Evolutionary conservation across 1,284 basidiomycete genomes (phyloP), one percentile per base, ranked within the genome.

Genomic region (Ustilago sp.): DNA sequence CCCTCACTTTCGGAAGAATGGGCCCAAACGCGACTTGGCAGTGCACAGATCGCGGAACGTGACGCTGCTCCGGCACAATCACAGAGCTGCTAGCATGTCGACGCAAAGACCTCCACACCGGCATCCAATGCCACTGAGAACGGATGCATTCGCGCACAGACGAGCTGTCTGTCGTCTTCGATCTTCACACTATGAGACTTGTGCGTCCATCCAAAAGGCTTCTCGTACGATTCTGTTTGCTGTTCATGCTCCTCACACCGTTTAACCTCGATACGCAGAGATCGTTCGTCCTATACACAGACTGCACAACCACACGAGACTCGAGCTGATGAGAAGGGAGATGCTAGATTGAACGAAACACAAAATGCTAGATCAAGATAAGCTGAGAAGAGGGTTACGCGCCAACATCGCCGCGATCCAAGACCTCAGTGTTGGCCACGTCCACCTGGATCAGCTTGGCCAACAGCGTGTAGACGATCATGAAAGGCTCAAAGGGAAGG

Each of bases 401-500:
- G 13, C 55, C 47, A 7, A 15, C 39, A 12, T 61, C 67, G 8
- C 62, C 60, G 19, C 74, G 60, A 50, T 73, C 70, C 39, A 77
- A 36, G 41, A 77, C 74, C 55, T 77, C 66, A 8, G 67, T 68
- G 15, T 61, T 64, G 35, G 74, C 74, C 32, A 74, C 63, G 23
- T 77, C 74, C 55, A 64, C 59, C 58, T 68, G 66, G 43, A 77
- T 73, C 35, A 65, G 52, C 50, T 63, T 60, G 54, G 73, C 55
- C 50, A 74, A 38, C 45, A 63, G 23, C 36, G 52, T 19, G 17
- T 63, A 74, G 32, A 72, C 41, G 48, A 72, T 60, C 57, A 70
- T 67, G 38, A 72, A 73, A 34, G 74, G 74, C 59, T 61, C 60
- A 15, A 77, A 73, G 9, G 74, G 74, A 58, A 77, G 63, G n/a